Percentiles rank a stretch among this genome's conserved stretches.
These are phyloP conservation scores for Williopsis jadinii DNA, from an alignment of 1,139 yeast species.

Conservation along the genomic window DNA sequence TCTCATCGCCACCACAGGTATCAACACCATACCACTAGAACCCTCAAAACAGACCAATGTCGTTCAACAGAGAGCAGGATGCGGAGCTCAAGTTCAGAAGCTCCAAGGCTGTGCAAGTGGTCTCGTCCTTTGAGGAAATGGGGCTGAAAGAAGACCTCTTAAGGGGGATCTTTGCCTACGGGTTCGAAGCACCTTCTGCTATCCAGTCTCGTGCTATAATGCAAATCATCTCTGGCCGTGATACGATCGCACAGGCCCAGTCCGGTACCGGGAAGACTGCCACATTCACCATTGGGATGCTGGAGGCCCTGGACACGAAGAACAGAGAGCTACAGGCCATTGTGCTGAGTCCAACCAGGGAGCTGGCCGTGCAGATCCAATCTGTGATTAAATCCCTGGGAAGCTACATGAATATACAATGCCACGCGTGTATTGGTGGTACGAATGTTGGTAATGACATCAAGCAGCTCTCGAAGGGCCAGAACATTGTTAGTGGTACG, in stretches of 20 bases:
- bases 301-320: constrained; percentile 68
- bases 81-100: constrained; percentile 53
- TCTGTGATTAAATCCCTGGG: constrained; percentile 81
- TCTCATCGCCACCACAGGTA: not conserved
- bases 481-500: constrained; percentile 93
- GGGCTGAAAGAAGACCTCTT: constrained; percentile 57
- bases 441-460: constrained; percentile 77
- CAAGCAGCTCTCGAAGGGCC: constrained; percentile 65
- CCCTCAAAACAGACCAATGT: constrained; percentile 11
- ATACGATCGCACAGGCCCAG: constrained; percentile 95
- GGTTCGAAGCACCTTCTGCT: constrained; percentile 91
- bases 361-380: constrained; percentile 84
- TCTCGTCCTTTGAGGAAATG: constrained; percentile 74
- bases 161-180: constrained; percentile 80
- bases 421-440: constrained; percentile 94
- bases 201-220: constrained; percentile 92
- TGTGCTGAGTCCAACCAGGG: constrained; percentile 93
- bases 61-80: constrained; percentile 54
- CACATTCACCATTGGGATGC: constrained; percentile 87
- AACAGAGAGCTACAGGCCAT: constrained; percentile 73
- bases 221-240: constrained; percentile 86
- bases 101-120: constrained; percentile 55
- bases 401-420: constrained; percentile 73
- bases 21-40: not conserved
- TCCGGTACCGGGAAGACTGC: constrained; percentile 99